A percentile compares a stretch with the other conserved stretches of the same genome.
Conservation (phyloP, 208 protist genomes). For the Novymonas esmeraldas region DNA sequence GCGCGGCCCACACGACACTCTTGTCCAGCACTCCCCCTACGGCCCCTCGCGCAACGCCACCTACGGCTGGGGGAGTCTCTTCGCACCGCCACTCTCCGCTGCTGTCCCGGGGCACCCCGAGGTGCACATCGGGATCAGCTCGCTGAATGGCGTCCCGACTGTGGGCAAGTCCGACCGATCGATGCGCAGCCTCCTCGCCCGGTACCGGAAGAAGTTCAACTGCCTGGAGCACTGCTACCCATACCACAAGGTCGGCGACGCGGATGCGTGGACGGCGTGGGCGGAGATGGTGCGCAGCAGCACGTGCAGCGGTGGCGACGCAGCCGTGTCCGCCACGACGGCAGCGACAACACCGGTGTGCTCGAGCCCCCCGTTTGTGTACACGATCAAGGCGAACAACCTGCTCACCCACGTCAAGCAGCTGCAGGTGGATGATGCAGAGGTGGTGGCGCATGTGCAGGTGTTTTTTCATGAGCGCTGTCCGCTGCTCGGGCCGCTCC, state of each 20-base stretch:
- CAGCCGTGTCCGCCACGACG: too few species aligned
- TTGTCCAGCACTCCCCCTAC: slow-evolving; percentile 76
- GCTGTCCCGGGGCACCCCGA: slow-evolving; percentile 35
- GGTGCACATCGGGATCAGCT: slow-evolving; percentile 82
- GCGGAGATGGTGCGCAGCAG: slow-evolving; percentile 43
- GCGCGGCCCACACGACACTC: slow-evolving; percentile 33
- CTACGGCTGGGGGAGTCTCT: slow-evolving; percentile 74
- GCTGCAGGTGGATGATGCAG: slow-evolving; percentile 46
- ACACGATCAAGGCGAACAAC: slow-evolving; percentile 79
- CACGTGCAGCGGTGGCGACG: slow-evolving; percentile 2
- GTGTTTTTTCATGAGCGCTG: slow-evolving; percentile 60
- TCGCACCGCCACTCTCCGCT: slow-evolving; percentile 36
- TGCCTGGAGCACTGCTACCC: slow-evolving; percentile 85
- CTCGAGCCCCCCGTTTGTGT: slow-evolving; percentile 42
- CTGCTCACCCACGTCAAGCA: slow-evolving; percentile 72
- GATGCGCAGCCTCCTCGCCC: slow-evolving; percentile 56
- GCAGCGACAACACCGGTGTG: not conserved
- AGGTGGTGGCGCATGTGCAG: slow-evolving; percentile 45
- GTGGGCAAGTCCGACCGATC: slow-evolving; percentile 47
- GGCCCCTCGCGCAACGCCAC: slow-evolving; percentile 32
- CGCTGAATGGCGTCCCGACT: slow-evolving; percentile 61
- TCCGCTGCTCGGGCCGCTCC: slow-evolving; percentile 38
- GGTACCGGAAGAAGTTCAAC: slow-evolving; percentile 69
- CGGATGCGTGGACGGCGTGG: slow-evolving; percentile 57
- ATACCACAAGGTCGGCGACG: slow-evolving; percentile 61